A percentile compares a stretch with the other conserved stretches of the same genome.
These are phyloP conservation scores for Helotiales sp. DNA, from an alignment of 2,329 filamentous ascomycete genomes.

Conservation along the genomic window DNA sequence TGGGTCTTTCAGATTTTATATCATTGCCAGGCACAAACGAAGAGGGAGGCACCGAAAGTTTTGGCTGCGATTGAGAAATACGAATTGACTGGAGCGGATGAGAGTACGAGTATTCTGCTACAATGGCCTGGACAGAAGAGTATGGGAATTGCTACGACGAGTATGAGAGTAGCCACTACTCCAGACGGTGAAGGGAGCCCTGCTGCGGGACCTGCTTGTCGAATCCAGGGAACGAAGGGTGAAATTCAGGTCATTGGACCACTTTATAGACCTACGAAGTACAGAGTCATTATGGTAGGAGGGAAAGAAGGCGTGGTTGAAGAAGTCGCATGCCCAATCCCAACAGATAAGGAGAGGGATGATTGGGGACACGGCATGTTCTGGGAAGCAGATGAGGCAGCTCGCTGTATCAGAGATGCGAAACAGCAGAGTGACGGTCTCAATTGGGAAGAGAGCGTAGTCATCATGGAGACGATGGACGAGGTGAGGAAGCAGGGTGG, in stretches of 20 bases:
- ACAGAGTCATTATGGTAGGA: constrained; percentile 49
- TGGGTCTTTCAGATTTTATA: constrained; percentile 75
- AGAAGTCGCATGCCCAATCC: constrained; percentile 41
- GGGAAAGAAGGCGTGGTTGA: constrained; percentile 36
- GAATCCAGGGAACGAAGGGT: constrained; percentile 65
- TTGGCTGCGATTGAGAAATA: constrained; percentile 58
- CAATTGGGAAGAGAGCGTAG: constrained; percentile 61
- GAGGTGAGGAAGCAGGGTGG: constrained; percentile 63
- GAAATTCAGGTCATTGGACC: constrained; percentile 65
- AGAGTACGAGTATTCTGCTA: constrained; percentile 62
- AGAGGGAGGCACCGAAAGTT: constrained; percentile 51
- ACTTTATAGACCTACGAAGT: constrained; percentile 55
- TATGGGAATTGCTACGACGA: constrained; percentile 59
- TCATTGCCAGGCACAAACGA: constrained; percentile 53
- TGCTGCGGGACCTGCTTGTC: constrained; percentile 53
- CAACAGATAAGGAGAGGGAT: constrained; percentile 38
- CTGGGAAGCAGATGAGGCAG: constrained; percentile 71
- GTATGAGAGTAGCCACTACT: constrained; percentile 13
- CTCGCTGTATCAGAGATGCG: constrained; percentile 61
- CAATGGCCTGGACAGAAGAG: constrained; percentile 58
- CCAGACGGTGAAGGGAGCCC: constrained; percentile 46
- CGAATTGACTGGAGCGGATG: constrained; percentile 60
- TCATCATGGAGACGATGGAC: constrained; percentile 74
- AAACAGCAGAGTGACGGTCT: constrained; percentile 60
- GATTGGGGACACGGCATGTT: constrained; percentile 63